These are phyloP conservation scores for Annona squamosa DNA, from an alignment of 164 flowering plant species.

Conservation along the genomic window DNA sequence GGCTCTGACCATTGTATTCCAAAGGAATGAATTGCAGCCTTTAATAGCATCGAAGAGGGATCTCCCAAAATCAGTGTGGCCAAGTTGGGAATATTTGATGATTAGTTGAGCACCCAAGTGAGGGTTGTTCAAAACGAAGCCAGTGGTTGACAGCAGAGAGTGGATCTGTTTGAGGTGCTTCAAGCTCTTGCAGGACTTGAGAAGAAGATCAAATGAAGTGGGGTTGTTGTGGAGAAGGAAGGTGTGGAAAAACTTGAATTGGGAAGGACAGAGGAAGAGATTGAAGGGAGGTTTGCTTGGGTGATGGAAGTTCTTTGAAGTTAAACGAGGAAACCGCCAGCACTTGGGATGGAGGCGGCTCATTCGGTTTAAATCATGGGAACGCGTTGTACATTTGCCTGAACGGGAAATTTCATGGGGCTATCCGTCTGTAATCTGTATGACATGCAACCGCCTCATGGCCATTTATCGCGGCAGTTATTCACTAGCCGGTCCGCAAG, in stretches of 20 bases:
- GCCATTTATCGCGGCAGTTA: too few species aligned
- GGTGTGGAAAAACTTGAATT: neutral
- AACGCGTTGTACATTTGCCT: neutral
- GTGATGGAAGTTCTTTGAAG: neutral
- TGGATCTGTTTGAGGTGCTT: slow-evolving; percentile 21
- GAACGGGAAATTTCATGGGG: neutral
- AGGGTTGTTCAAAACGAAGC: slow-evolving; percentile 12
- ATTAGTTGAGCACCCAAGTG: slow-evolving; percentile 23
- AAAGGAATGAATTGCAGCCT: slow-evolving; percentile 30
- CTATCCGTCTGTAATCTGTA: too few species aligned
- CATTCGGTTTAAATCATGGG: neutral
- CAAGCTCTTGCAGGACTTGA: slow-evolving; percentile 14
- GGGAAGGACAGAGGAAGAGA: neutral
- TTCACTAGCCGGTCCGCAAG: too few species aligned
- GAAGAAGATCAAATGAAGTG: slow-evolving; percentile 11
- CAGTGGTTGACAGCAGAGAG: slow-evolving; percentile 17
- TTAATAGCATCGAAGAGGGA: slow-evolving; percentile 23
- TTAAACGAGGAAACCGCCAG: neutral
- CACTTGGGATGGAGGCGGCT: neutral
- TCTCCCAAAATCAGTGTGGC: slow-evolving; percentile 9
- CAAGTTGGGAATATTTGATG: slow-evolving; percentile 16
- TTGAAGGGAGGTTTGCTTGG: neutral
- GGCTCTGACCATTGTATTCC: slow-evolving; percentile 40
- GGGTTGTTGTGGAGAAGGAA: neutral
- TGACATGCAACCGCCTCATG: too few species aligned